Conservation (phyloP, 2,329 filamentous ascomycete species). For the Diaporthe australafricana region DNA sequence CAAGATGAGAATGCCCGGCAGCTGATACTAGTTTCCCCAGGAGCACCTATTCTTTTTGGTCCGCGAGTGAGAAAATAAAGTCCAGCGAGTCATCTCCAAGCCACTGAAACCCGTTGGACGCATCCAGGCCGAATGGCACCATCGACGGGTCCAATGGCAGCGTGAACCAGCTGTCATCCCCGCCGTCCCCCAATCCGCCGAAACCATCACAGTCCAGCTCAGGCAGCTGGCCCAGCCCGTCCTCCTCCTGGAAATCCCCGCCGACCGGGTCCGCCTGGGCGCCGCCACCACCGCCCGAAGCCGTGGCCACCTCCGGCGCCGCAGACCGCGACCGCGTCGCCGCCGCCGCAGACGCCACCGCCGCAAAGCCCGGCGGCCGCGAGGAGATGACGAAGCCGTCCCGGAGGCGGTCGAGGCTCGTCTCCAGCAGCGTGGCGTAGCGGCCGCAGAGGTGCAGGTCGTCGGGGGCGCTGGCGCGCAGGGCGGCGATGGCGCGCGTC, state of each 20-base stretch:
- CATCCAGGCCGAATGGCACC: background rate
- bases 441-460: constrained; percentile 1
- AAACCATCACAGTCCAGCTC: background rate
- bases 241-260: background rate
- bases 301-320: background rate
- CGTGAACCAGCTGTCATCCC: background rate
- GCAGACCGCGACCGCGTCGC: background rate
- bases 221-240: background rate
- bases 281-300: background rate
- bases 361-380: background rate
- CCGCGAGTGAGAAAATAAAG: background rate
- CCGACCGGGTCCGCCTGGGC: background rate
- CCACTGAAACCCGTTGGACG: constrained; percentile 1
- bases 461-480: background rate
- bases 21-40: too few relatives aligned
- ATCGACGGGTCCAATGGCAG: background rate
- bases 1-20: too few relatives aligned
- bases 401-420: background rate
- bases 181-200: background rate
- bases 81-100: background rate
- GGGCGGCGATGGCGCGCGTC: background rate
- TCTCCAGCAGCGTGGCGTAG: background rate
- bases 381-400: background rate
- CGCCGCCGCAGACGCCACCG: too few relatives aligned
- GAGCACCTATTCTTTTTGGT: background rate